phyloP scores from a whole-genome alignment of 768 basidiomycete species.

The Leccinum uliginosum region DNA sequence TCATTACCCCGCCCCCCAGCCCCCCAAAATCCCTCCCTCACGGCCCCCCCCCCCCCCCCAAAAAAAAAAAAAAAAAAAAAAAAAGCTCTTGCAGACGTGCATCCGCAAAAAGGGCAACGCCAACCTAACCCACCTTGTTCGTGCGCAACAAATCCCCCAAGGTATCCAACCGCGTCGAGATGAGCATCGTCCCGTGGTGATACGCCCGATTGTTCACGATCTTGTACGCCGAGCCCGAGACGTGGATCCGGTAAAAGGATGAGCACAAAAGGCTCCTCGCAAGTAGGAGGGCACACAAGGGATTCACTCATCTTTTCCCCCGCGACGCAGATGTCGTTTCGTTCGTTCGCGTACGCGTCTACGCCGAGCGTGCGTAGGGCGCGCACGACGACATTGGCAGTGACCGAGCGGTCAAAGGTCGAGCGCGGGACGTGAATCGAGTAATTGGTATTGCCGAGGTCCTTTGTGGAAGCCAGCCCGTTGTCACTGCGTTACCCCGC shows the following conservation, averaged over 20 bases:
- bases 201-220: conserved; percentile 87
- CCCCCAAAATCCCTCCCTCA: too few relatives aligned
- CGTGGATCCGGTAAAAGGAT: conserved; percentile 42
- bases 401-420: conserved; percentile 74
- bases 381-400: conserved; percentile 70
- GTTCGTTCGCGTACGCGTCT: conserved; percentile 75
- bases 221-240: conserved; percentile 98
- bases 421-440: conserved; percentile 85
- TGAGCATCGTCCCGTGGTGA: conserved; percentile 98
- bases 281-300: too few relatives aligned
- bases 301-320: conserved; percentile 76
- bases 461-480: conserved; percentile 53
- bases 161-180: conserved; percentile 69
- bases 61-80: too few relatives aligned
- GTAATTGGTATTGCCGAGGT: conserved; percentile 95
- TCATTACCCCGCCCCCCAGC: too few relatives aligned
- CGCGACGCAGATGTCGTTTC: conserved; percentile 88
- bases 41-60: too few relatives aligned
- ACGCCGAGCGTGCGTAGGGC: conserved; percentile 77
- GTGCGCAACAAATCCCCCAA: conserved; percentile 69
- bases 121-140: conserved; percentile 54
- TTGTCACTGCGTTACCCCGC: too few relatives aligned
- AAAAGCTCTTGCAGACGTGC: background rate
- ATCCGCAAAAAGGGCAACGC: background rate
- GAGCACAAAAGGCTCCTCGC: background rate